These are phyloP conservation scores for Syzygium oleosum DNA, from an alignment of 345 rosid genomes.

Conservation along the genomic window DNA sequence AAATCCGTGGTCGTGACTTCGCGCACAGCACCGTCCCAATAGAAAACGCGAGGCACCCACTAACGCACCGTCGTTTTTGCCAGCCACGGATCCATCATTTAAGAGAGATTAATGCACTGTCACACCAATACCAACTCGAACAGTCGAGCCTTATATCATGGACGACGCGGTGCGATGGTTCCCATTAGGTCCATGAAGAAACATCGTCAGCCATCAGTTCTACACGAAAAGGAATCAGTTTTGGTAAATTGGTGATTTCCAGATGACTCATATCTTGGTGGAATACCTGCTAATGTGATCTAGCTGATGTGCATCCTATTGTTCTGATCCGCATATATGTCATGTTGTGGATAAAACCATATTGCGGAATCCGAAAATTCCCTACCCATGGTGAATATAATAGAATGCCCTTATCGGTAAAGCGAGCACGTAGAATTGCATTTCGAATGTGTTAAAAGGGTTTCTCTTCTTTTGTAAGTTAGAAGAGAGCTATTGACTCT, in stretches of 20 bases:
- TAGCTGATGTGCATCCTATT: not conserved
- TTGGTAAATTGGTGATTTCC: not conserved
- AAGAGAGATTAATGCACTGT: not conserved
- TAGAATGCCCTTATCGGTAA: not conserved
- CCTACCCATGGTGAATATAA: not conserved
- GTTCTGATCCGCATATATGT: not conserved
- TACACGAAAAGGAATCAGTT: not conserved
- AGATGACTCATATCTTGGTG: not conserved
- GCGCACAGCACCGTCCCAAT: not conserved
- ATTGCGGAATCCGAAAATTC: not conserved
- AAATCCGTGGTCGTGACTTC: not conserved
- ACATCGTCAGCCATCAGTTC: not conserved
- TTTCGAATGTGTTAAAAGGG: not conserved
- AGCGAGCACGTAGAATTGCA: not conserved
- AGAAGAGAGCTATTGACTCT: not conserved
- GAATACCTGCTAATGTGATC: not conserved
- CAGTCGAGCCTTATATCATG: not conserved
- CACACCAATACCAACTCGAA: not conserved
- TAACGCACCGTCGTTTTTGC: not conserved
- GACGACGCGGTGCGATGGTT: not conserved
- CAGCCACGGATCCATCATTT: not conserved
- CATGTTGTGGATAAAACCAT: not conserved
- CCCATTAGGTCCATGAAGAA: not conserved
- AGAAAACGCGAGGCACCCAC: not conserved
- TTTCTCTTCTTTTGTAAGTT: not conserved